These are phyloP conservation scores for Phaeosphaeria sp. DNA, from an alignment of 2,329 filamentous ascomycete genomes.

Conservation along the genomic window DNA sequence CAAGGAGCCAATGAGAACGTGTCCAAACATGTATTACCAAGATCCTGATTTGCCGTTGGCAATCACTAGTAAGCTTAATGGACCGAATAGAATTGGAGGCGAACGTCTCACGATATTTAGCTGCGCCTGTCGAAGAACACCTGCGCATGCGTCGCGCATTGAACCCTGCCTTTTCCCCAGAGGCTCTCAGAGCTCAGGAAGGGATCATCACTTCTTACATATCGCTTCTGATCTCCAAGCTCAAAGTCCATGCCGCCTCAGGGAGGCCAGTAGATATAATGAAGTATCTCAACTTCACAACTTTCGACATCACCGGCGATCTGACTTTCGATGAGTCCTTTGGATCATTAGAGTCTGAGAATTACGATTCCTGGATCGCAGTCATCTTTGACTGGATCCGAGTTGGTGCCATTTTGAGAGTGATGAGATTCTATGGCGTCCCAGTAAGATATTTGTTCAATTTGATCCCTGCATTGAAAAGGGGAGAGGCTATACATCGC, in stretches of 20 bases:
- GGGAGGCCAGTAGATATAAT: conserved; percentile 14
- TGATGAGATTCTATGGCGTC: conserved; percentile 14
- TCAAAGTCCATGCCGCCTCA: not conserved
- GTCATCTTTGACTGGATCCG: conserved; percentile 16
- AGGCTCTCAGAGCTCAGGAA: conserved; percentile 24
- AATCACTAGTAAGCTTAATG: conserved; percentile 8
- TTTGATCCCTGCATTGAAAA: not conserved
- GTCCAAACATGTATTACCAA: conserved; percentile 13
- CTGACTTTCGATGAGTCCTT: conserved; percentile 39
- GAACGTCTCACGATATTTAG: not conserved
- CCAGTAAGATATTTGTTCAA: not conserved
- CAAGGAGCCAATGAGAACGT: conserved; percentile 15
- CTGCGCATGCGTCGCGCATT: conserved; percentile 20
- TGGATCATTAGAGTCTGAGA: conserved; percentile 24
- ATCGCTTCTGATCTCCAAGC: conserved; percentile 14
- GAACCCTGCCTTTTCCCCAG: conserved; percentile 21
- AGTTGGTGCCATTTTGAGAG: conserved; percentile 8
- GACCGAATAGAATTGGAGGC: too few species aligned
- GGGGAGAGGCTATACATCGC: conserved; percentile 10
- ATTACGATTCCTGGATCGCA: conserved; percentile 29
- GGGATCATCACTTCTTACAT: conserved; percentile 24
- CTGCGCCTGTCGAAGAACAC: not conserved
- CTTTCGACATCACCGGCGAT: conserved; percentile 37
- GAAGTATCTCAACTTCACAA: conserved; percentile 26
- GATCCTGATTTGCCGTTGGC: not conserved